Evolutionary conservation across 2,329 filamentous ascomycete genomes (phyloP), one percentile per base, ranked within the genome.

Genomic region (Fusarium nelsonii): DNA sequence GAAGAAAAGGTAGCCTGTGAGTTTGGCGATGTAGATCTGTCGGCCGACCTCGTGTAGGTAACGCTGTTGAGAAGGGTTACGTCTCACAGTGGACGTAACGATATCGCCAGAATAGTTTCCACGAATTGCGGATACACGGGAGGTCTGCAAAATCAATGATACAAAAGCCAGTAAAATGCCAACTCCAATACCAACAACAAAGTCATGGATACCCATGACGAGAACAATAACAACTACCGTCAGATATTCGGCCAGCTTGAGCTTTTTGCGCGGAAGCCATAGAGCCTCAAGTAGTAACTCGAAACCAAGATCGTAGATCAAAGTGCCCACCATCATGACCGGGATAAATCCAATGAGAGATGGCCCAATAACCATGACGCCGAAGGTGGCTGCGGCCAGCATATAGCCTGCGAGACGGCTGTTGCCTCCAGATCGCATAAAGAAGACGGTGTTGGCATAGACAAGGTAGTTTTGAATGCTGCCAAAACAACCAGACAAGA

Each of bases 381-480:
- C 90, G 73, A 90, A 89, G 0, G 96, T 99, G 7, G 92, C 88
- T 23, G 85, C 81, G 1, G 96, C 96, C 51, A 99, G 86, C 83
- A 97, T 87, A 28, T 94, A 85, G 4, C 96, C 96, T 10, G 94
- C 96, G 44, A 97, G 82, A 49, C 96, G 90, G 73, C 89, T 94
- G 76, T 97, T 89, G 20, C 95, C 96, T 16, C 96, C 96, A 46
- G 94, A 97, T 28, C 92, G 89, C 77, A 98, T 97, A 79, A 99
- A 98, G 58, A 99, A 89, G n/a, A 97, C 88, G 68, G 94, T 97
- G 77, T 99, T 99, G 61, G 95, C 95, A 75, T 98, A 99, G 1
- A 99, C 96, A 3, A 99, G 87, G 76, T 99, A 99, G 78, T 99
- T 99, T 80, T 97, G 87, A 62, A 99, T 97, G 76, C 94, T 97